Base-by-base conservation (phyloP, 2,329 filamentous ascomycete genomes). In the Aspergillus niger region DNA sequence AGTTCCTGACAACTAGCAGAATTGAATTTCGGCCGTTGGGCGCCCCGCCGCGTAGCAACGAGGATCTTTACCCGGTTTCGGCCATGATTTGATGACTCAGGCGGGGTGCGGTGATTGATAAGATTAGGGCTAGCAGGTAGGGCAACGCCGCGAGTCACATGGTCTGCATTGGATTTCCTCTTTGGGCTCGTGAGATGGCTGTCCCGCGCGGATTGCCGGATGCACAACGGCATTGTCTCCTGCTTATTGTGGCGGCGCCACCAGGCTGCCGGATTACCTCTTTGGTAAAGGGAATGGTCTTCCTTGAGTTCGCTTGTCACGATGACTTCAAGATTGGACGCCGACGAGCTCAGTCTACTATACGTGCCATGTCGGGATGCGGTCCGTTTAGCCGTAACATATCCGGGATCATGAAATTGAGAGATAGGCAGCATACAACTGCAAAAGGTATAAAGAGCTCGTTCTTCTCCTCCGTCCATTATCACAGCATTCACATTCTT, bases 371-470 rank as follows among this genome's bases (percentile, higher is more conserved):
- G 41, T 24, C 63, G 63, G 64, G 50, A 57, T 41, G 36, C 64
- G 64, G 64, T 57, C 64, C 64, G 63, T 39, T 50, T 38, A 49
- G 47, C 64, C 64, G 64, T 65, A 51, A 43, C 52, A n/a, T 15
- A 17, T 26, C 26, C 13, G 8, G 22, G 11, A 17, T 17, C 15
- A 30, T 30, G 28, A 10, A 13, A 1, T 36, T 13, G 4, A 5
- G 11, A 36, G 11, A 15, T 36, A 53, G 28, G n/a, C 20, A 36
- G 49, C 48, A 36, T 22, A 2, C 11, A 36, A 13, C 5, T 36
- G 11, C 32, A 2, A 38, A 49, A 49, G 39, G 24, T 59, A 54
- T 59, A 59, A 48, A 55, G 39, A n/a, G 11, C 30, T 36, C 36
- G 20, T 28, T 7, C 0, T 22, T 6, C 57, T 39, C 43, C n/a